Evolutionary conservation across 768 basidiomycete species (phyloP).

Genomic region (Russula vinacea): DNA sequence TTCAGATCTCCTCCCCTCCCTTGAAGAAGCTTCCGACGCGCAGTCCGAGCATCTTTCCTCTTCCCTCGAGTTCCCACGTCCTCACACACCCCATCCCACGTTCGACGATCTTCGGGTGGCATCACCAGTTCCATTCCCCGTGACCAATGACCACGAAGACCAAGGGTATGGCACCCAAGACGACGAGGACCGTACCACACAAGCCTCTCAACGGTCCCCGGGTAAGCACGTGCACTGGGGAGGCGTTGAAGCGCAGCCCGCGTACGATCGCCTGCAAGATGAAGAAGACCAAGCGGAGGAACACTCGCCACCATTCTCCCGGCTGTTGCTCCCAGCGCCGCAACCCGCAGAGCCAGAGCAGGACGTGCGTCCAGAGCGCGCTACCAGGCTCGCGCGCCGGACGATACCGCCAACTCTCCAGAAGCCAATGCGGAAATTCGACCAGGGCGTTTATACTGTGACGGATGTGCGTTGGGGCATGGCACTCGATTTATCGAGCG

Average conservation of each 20-base stretch:
- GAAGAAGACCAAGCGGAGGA: conserved; percentile 18
- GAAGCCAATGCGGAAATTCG: conserved; percentile 18
- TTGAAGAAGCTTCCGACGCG: conserved; percentile 18
- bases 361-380: conserved; percentile 20
- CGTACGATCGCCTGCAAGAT: conserved; percentile 11
- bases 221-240: conserved; percentile 28
- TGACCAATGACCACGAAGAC: conserved; percentile 22
- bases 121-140: conserved; percentile 21
- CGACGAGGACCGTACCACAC: conserved; percentile 21
- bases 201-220: conserved; percentile 1
- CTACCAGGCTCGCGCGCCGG: conserved; percentile 20
- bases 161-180: conserved; percentile 29
- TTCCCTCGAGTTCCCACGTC: conserved; percentile 20
- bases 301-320: conserved; percentile 22
- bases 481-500: conserved; percentile 28
- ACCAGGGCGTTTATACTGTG: conserved; percentile 26
- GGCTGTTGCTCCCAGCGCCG: conserved; percentile 21
- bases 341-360: neutral
- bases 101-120: conserved; percentile 11
- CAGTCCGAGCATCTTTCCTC: conserved; percentile 25
- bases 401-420: neutral
- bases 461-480: conserved; percentile 29
- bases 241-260: conserved; percentile 21
- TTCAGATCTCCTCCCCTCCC: neutral
- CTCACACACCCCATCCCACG: conserved; percentile 16